A percentile compares a stretch with the other conserved stretches of the same genome.
Evolutionary conservation across 768 basidiomycete species (phyloP).

Genomic region (Tremella mesenterica): DNA sequence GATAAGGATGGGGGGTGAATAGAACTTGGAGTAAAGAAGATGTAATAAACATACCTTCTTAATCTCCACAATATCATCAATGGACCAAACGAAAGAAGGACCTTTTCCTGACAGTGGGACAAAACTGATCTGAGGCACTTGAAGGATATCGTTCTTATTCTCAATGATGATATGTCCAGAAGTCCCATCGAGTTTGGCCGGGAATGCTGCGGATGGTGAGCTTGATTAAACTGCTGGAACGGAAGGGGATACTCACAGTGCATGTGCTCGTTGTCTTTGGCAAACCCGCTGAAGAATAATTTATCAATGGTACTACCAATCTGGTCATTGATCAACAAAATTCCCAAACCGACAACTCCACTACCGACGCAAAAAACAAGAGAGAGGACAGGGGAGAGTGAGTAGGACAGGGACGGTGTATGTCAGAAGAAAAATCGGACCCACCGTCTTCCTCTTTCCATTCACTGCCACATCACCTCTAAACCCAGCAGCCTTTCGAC

Average conservation of each 20-base stretch:
- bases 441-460: constrained; percentile 41
- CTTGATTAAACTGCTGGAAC: background rate
- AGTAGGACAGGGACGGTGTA: too few species aligned
- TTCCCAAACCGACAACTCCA: too few species aligned
- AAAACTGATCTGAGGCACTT: constrained; percentile 30
- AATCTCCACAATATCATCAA: constrained; percentile 47
- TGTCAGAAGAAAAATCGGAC: constrained; percentile 7
- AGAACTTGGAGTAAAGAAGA: background rate
- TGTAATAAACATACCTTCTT: constrained; percentile 39
- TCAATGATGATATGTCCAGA: constrained; percentile 44
- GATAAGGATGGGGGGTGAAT: background rate
- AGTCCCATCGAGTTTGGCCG: constrained; percentile 40
- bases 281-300: constrained; percentile 35
- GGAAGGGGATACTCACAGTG: constrained; percentile 27
- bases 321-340: constrained; percentile 23
- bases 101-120: constrained; percentile 30
- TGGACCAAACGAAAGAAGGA: constrained; percentile 32
- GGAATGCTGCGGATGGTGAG: constrained; percentile 36
- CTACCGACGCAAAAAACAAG: too few species aligned
- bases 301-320: constrained; percentile 44
- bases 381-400: too few species aligned
- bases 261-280: constrained; percentile 41
- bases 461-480: constrained; percentile 45
- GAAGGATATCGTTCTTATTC: constrained; percentile 20
- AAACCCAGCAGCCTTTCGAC: constrained; percentile 46